A percentile compares a stretch with the other conserved stretches of the same genome.
Evolutionary conservation across 129 eudicot species (phyloP).

Genomic region (Apium graveolens): DNA sequence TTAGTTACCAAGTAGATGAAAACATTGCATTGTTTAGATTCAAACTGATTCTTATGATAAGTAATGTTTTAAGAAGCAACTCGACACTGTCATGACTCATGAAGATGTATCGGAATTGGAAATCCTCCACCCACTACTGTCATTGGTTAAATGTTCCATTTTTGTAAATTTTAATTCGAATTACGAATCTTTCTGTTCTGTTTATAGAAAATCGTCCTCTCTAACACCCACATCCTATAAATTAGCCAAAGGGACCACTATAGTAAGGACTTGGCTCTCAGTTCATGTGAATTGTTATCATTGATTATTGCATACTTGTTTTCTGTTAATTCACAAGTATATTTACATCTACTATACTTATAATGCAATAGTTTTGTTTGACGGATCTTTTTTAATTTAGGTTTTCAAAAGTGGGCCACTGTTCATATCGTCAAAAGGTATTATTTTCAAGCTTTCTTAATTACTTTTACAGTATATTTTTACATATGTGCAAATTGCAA

Average conservation of each 20-base stretch:
- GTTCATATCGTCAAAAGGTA: slow-evolving; percentile 92
- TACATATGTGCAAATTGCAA: background rate
- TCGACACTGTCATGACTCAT: background rate
- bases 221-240: background rate
- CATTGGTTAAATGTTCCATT: background rate
- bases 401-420: slow-evolving; percentile 94
- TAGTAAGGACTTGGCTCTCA: background rate
- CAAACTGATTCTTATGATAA: background rate
- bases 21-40: background rate
- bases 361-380: background rate
- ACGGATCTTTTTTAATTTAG: slow-evolving; percentile 27
- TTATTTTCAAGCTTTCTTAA: background rate
- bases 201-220: background rate
- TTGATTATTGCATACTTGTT: background rate
- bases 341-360: background rate
- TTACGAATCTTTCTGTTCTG: background rate
- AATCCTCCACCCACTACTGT: background rate
- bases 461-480: background rate
- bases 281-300: background rate
- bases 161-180: background rate
- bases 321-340: background rate
- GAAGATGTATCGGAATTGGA: background rate
- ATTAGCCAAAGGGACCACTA: background rate
- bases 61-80: background rate
- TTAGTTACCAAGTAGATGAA: background rate